phyloP scores from a whole-genome alignment of 1,284 basidiomycete species.

The Malassezia pachydermatis region DNA sequence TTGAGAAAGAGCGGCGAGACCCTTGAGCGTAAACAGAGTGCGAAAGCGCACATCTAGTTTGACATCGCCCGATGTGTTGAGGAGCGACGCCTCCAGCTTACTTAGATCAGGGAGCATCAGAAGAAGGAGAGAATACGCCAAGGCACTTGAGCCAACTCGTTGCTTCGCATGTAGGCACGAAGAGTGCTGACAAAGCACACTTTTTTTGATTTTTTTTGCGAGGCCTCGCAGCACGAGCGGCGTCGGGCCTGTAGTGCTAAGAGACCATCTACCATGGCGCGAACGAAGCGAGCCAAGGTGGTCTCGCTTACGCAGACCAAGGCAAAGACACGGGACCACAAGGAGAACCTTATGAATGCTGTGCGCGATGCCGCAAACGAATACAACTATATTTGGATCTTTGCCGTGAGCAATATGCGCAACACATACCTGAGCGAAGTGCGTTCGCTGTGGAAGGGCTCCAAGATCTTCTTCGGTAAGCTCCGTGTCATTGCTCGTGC shows the following conservation, averaged over 20 bases:
- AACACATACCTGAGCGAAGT: constrained; percentile 90
- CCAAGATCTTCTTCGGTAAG: constrained; percentile 73
- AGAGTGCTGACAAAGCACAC: no score
- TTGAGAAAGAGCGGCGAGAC: constrained; percentile 53
- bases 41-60: constrained; percentile 82
- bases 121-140: no score
- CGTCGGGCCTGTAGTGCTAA: no score
- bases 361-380: constrained; percentile 56
- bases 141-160: no score
- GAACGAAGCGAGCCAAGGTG: constrained; percentile 49
- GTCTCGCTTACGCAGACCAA: constrained; percentile 54
- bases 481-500: constrained; percentile 92
- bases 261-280: constrained; percentile 38
- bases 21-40: constrained; percentile 84
- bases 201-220: constrained; percentile 15
- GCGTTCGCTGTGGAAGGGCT: constrained; percentile 78
- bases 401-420: constrained; percentile 86
- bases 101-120: constrained; percentile 19
- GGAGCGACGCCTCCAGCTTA: constrained; percentile 29
- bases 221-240: not conserved
- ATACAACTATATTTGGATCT: constrained; percentile 89
- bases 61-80: constrained; percentile 55
- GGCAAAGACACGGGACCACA: constrained; percentile 58
- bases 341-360: constrained; percentile 69
- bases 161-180: no score